Base-by-base conservation (phyloP, 169 alveolate genomes). In the Plasmodium billcollinsi region DNA sequence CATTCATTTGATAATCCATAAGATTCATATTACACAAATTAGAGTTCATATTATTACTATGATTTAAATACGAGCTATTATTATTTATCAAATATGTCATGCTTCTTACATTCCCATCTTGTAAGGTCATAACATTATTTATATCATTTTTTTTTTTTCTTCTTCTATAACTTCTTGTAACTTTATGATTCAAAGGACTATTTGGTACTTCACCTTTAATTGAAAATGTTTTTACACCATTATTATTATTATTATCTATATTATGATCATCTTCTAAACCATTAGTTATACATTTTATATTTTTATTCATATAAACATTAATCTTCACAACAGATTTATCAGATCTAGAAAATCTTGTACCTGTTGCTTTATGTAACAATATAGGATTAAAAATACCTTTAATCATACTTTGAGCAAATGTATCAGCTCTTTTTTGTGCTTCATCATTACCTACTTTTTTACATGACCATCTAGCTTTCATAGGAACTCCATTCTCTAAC, bases 401-500 rank as follows among this genome's bases (percentile, higher is more conserved):
- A 4, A 89, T 88, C 61, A 94, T 74, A 86, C 96, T 94, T 85
- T 94, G 83, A 2, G 96, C 96, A 50, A 94, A 94, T 14, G 94
- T 58, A 20, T 94, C 96, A 8, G 96, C 96, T 43, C 96, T 73
- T 62, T 88, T 90, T 33, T 90, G 91, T 9, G 96, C 96, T 76
- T 94, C 96, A 33, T 94, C 95, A 74, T 94, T 94, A 0, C 96
- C 96, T 2, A 94, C 95, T 58, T 94, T 94, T 69, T 94, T 94
- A 86, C 96, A 94, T 12, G 96, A 94, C 96, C 96, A 94, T 52
- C 96, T 86, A 12, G 96, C 96, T 1, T 95, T 80, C 95, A 92
- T 94, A 61, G 89, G 93, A 7, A 56, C 66, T 0, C 94, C 95
- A 73, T 67, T 89, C 71, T 94, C 93, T 43, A 72, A 47, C 96